A percentile compares a stretch with the other conserved stretches of the same genome.
Evolutionary conservation across 2,329 filamentous ascomycete species (phyloP).

Genomic region (Fusarium fujikuroi): DNA sequence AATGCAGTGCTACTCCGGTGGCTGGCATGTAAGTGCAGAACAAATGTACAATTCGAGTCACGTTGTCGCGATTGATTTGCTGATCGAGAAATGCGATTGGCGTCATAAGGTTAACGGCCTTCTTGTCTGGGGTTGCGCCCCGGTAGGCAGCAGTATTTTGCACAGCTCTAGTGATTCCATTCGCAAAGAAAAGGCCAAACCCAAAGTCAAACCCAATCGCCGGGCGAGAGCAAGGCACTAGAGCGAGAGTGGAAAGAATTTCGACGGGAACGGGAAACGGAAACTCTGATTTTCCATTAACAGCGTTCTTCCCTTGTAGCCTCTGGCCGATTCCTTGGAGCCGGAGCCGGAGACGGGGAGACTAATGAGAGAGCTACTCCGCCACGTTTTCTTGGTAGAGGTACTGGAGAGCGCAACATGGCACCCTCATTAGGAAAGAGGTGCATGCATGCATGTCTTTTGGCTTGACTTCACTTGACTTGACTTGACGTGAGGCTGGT

Average conservation of each 20-base stretch:
- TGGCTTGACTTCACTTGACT: conserved; percentile 8
- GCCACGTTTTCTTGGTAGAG: conserved; percentile 32
- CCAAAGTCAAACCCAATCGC: conserved; percentile 10
- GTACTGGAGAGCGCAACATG: conserved; percentile 16
- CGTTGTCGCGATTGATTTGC: neutral
- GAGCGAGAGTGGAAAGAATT: neutral
- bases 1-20: conserved; percentile 26
- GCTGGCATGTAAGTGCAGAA: neutral
- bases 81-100: conserved; percentile 19
- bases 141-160: conserved; percentile 33
- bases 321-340: neutral
- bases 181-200: neutral
- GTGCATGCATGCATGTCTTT: conserved; percentile 12
- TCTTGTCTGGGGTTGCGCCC: conserved; percentile 32
- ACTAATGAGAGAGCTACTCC: conserved; percentile 26
- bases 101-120: conserved; percentile 21
- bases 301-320: neutral
- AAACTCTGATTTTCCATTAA: conserved; percentile 10
- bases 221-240: neutral
- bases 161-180: conserved; percentile 8
- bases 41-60: neutral
- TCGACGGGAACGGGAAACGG: conserved; percentile 4
- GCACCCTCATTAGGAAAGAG: conserved; percentile 19
- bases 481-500: conserved; percentile 22
- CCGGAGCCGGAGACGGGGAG: conserved; percentile 20